Percentiles rank a stretch among this genome's conserved stretches.
phyloP scores from a whole-genome alignment of 1,284 basidiomycete genomes.

The Puccinia hordei region DNA sequence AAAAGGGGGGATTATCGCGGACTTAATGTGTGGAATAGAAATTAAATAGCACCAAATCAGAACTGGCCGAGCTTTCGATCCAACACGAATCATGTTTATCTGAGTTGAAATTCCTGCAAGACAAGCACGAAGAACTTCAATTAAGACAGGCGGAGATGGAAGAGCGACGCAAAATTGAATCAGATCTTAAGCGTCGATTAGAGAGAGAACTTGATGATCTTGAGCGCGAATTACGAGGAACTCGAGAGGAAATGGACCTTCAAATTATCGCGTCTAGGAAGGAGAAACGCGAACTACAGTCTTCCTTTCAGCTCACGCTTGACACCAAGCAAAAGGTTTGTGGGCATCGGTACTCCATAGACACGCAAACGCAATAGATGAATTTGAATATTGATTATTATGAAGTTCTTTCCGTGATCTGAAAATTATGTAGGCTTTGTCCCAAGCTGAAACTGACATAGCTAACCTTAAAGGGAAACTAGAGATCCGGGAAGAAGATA shows the following conservation, averaged over 20 bases:
- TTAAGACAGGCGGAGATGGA: slow-evolving; percentile 58
- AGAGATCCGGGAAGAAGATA: slow-evolving; percentile 64
- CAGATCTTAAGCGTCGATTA: slow-evolving; percentile 53
- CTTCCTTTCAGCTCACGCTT: slow-evolving; percentile 59
- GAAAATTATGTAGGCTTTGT: slow-evolving; percentile 60
- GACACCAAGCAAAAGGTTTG: slow-evolving; percentile 52
- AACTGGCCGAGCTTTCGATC: slow-evolving; percentile 55
- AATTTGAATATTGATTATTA: not conserved
- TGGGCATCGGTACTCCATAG: not conserved
- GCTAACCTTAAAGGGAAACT: slow-evolving; percentile 67
- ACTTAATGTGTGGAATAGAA: slow-evolving; percentile 53
- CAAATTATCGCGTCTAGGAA: slow-evolving; percentile 61
- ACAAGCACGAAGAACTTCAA: slow-evolving; percentile 74
- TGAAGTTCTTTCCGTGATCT: not conserved
- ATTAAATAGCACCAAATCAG: slow-evolving; percentile 54
- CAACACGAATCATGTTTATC: slow-evolving; percentile 55
- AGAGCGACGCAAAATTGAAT: slow-evolving; percentile 50
- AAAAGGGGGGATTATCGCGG: slow-evolving; percentile 15
- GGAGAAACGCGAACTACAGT: slow-evolving; percentile 59
- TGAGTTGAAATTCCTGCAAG: slow-evolving; percentile 58
- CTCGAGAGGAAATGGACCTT: slow-evolving; percentile 58
- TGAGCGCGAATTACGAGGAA: slow-evolving; percentile 55
- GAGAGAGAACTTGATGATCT: slow-evolving; percentile 62
- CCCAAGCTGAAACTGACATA: slow-evolving; percentile 64
- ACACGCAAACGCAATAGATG: not conserved